Percentiles rank a stretch among this genome's conserved stretches.
Conservation (phyloP, 1,139 yeast genomes). For the Debaryomycetaceae sp. region DNA sequence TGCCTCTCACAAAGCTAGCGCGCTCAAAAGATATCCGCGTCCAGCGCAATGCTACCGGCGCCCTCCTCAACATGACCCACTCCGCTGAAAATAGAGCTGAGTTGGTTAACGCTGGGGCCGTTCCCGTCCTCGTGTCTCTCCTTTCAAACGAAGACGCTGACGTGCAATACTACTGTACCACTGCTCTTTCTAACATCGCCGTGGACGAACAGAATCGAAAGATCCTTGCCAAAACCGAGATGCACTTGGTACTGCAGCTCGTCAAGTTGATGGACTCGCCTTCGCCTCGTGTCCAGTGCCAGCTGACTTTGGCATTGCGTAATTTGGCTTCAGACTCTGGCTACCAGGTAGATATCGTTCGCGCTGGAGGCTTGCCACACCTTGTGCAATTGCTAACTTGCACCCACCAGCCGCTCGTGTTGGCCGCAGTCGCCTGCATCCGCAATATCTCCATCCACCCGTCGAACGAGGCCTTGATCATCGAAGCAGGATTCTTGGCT, state of each 20-base stretch:
- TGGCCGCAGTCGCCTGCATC: slow-evolving; percentile 97
- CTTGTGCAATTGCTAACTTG: slow-evolving; percentile 80
- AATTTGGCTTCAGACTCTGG: slow-evolving; percentile 90
- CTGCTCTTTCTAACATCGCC: slow-evolving; percentile 93
- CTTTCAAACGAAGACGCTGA: slow-evolving; percentile 85
- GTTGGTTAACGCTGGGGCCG: slow-evolving; percentile 95
- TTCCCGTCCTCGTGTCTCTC: slow-evolving; percentile 88
- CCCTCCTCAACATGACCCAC: slow-evolving; percentile 94
- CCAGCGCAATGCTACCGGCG: slow-evolving; percentile 98
- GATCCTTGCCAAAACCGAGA: slow-evolving; percentile 84
- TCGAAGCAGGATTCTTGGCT: slow-evolving; percentile 88
- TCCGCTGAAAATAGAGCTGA: slow-evolving; percentile 95
- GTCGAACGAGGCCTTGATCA: slow-evolving; percentile 84
- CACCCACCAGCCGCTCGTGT: slow-evolving; percentile 80
- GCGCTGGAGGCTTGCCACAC: slow-evolving; percentile 92
- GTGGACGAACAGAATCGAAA: slow-evolving; percentile 89
- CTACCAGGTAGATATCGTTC: slow-evolving; percentile 89
- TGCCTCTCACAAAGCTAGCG: slow-evolving; percentile 88
- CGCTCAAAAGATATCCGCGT: slow-evolving; percentile 91
- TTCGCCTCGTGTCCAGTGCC: slow-evolving; percentile 93
- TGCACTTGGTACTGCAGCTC: slow-evolving; percentile 80
- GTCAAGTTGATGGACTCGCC: slow-evolving; percentile 88
- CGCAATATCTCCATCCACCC: slow-evolving; percentile 96
- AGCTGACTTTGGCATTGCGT: slow-evolving; percentile 91
- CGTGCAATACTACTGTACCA: slow-evolving; percentile 96